phyloP scores from a whole-genome alignment of 805 yeast genomes.

The Teunomyces panamensis region DNA sequence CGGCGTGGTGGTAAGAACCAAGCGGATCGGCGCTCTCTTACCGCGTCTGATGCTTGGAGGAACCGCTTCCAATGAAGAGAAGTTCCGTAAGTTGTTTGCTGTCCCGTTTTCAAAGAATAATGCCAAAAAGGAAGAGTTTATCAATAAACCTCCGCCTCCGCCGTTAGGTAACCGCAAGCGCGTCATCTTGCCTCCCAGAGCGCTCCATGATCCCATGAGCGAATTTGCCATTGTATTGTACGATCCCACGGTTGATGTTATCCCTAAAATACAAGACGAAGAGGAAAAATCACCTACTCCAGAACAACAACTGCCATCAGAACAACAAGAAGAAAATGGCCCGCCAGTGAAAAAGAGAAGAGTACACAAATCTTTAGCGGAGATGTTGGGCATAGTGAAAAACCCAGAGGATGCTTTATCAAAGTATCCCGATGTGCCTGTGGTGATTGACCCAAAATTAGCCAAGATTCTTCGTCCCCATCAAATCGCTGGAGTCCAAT shows the following conservation, averaged over 20 bases:
- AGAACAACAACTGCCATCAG: constrained; percentile 9
- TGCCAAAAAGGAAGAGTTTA: constrained; percentile 30
- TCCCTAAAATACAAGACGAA: constrained; percentile 26
- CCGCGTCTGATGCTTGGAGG: constrained; percentile 50
- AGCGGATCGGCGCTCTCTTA: constrained; percentile 53
- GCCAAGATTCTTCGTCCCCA: constrained; percentile 89
- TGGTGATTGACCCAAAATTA: constrained; percentile 87
- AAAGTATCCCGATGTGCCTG: constrained; percentile 84
- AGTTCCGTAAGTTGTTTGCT: constrained; percentile 46
- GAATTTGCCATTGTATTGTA: constrained; percentile 92
- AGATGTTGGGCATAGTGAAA: constrained; percentile 69
- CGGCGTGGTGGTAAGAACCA: constrained; percentile 24
- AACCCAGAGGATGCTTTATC: constrained; percentile 47
- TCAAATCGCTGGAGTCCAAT: constrained; percentile 93
- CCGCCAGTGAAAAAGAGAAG: constrained; percentile 34
- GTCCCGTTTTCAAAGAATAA: constrained; percentile 54
- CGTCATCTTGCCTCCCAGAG: constrained; percentile 73
- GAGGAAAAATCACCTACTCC: constrained; percentile 11
- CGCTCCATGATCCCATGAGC: constrained; percentile 91
- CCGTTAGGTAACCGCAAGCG: constrained; percentile 80
- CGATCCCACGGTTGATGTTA: constrained; percentile 86
- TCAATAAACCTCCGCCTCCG: constrained; percentile 56
- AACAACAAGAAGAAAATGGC: constrained; percentile 10
- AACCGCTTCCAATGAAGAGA: constrained; percentile 34
- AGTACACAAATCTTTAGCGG: constrained; percentile 68